phyloP scores from a whole-genome alignment of 2,329 filamentous ascomycete genomes.

The Acephala macrosclerotiorum region DNA sequence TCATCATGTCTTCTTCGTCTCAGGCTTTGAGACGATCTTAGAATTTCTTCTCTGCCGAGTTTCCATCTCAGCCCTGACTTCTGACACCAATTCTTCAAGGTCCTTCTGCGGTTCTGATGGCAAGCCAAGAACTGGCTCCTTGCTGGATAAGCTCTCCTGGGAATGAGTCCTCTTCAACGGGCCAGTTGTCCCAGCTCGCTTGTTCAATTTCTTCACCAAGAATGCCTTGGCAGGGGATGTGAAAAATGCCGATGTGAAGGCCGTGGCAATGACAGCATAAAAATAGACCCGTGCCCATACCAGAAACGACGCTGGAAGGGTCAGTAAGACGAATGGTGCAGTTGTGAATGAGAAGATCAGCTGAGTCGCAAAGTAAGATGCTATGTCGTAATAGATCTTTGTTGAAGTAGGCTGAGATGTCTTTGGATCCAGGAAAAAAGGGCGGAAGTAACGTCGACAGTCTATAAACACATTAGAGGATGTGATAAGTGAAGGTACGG shows the following conservation, averaged over 20 bases:
- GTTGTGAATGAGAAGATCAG: slow-evolving; percentile 83
- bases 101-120: slow-evolving; percentile 78
- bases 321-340: slow-evolving; percentile 85
- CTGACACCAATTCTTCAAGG: slow-evolving; percentile 66
- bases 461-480: slow-evolving; percentile 59
- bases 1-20: slow-evolving; percentile 22
- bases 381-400: slow-evolving; percentile 88
- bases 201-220: slow-evolving; percentile 65
- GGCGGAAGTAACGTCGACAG: slow-evolving; percentile 86
- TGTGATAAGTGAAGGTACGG: neutral
- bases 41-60: slow-evolving; percentile 36
- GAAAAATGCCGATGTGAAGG: slow-evolving; percentile 75
- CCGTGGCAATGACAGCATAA: slow-evolving; percentile 77
- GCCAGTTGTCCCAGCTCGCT: slow-evolving; percentile 55
- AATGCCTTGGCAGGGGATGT: slow-evolving; percentile 75
- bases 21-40: slow-evolving; percentile 22
- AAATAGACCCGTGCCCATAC: slow-evolving; percentile 91
- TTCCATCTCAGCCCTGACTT: slow-evolving; percentile 59
- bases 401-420: slow-evolving; percentile 70
- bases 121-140: slow-evolving; percentile 76
- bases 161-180: slow-evolving; percentile 58
- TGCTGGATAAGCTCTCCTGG: slow-evolving; percentile 61
- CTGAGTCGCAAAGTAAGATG: slow-evolving; percentile 79
- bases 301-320: slow-evolving; percentile 71
- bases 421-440: slow-evolving; percentile 87